Conservation (phyloP, 169 alveolate species). For the Plasmodium billcollinsi region DNA sequence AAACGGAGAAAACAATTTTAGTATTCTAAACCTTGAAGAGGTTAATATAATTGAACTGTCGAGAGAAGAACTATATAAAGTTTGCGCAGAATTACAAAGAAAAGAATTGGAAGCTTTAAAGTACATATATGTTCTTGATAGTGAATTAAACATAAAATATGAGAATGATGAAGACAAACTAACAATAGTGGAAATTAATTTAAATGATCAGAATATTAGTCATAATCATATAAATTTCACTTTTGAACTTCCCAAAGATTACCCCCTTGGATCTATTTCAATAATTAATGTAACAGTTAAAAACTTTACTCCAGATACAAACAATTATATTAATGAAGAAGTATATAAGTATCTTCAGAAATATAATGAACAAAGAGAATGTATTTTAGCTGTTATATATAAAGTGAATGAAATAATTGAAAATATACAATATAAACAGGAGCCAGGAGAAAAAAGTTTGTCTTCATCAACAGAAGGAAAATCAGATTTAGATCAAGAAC, state of each 20-base stretch:
- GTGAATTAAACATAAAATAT: slow-evolving; percentile 52
- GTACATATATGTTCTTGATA: slow-evolving; percentile 53
- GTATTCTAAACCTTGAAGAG: neutral
- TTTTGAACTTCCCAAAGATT: slow-evolving; percentile 76
- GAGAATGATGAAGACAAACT: slow-evolving; percentile 61
- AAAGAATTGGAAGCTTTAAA: slow-evolving; percentile 75
- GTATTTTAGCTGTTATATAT: slow-evolving; percentile 53
- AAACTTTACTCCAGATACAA: slow-evolving; percentile 69
- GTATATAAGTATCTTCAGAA: slow-evolving; percentile 55
- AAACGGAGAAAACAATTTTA: slow-evolving; percentile 15
- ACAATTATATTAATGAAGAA: slow-evolving; percentile 65
- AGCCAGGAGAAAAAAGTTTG: neutral
- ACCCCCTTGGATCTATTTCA: slow-evolving; percentile 68
- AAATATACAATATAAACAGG: slow-evolving; percentile 26
- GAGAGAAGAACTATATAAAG: slow-evolving; percentile 30
- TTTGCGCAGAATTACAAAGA: slow-evolving; percentile 67
- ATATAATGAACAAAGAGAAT: slow-evolving; percentile 46
- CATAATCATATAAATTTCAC: slow-evolving; percentile 48
- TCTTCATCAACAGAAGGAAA: slow-evolving; percentile 37
- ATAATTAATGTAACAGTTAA: slow-evolving; percentile 65
- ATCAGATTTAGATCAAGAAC: slow-evolving; percentile 2
- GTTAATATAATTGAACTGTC: neutral
- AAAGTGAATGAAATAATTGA: slow-evolving; percentile 73
- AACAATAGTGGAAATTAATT: slow-evolving; percentile 56
- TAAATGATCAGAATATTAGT: slow-evolving; percentile 67